Base-by-base conservation (phyloP, 331 rosid genomes). In the Acacia pycnantha region DNA sequence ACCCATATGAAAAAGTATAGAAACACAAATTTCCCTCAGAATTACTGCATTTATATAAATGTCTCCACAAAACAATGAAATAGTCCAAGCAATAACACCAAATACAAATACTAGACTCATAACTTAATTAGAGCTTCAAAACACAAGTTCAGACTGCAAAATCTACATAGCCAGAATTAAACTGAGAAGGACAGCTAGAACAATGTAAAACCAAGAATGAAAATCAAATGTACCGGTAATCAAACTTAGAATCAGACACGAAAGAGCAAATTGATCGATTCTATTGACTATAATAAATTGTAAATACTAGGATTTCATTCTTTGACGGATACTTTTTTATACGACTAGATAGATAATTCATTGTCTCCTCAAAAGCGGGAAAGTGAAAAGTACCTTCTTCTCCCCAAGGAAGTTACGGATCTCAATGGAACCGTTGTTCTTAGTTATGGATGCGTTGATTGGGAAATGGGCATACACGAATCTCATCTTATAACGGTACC, bases 331-430 rank as follows among this genome's bases (percentile, higher is more conserved):
- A 53, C 3, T 53, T 6, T 18, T 53, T 16, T 16, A 51, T 53
- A 51, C 14, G 4, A 7, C 62, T 8, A n/a, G 13, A 56, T 56
- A 8, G 0, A 6, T 9, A n/a, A 56, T 56, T 56, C 27, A 9
- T 53, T 7, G 27, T n/a, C 62, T n/a, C 1, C 27, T 21, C 27
- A 53, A 5, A 22, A 59, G 31, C 11, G 3, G 35, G 19, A 27
- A 61, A 27, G 37, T 4, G 66, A 11, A 26, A 5, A 26, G 8
- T 26, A 61, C 68, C 68, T 24, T 61, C 13, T 61, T 61, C 37
- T 61, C 68, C 37, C 68, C 68, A 27, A 61, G 68, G 68, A 61
- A 61, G 68, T 62, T 27, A 13, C 68, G 68, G 68, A 62, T 62
- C 68, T 62, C 68, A 27, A 62, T 62, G 40, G 68, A 26, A 7